Evolutionary conservation across 768 basidiomycete species (phyloP).

Genomic region (Serendipita vermifera): DNA sequence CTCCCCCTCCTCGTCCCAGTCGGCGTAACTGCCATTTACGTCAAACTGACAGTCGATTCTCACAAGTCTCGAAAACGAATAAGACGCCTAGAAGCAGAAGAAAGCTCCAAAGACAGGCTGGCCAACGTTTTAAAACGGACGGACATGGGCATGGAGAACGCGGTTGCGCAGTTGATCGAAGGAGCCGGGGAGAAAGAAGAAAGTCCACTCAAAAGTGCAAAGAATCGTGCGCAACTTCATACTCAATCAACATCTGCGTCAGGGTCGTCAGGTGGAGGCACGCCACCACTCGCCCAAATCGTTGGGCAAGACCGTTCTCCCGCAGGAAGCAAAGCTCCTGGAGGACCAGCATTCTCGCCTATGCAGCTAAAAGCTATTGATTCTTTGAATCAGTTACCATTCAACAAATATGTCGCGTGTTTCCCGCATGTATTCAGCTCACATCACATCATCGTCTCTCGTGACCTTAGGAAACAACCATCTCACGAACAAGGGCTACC

Average conservation of each 20-base stretch:
- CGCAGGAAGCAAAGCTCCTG: no score
- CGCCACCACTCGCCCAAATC: no score
- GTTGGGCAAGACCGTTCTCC: no score
- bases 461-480: slow-evolving; percentile 50
- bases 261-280: no score
- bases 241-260: no score
- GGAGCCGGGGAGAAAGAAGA: no score
- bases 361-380: slow-evolving; percentile 44
- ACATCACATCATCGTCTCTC: slow-evolving; percentile 57
- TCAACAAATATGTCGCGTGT: slow-evolving; percentile 60
- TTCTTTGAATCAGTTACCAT: slow-evolving; percentile 53
- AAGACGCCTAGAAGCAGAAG: slow-evolving; percentile 44
- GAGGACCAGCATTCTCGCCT: slow-evolving; percentile 42
- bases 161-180: no score
- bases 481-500: slow-evolving; percentile 50
- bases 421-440: slow-evolving; percentile 47
- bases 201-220: no score
- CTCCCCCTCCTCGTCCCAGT: slow-evolving; percentile 57
- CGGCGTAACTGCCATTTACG: slow-evolving; percentile 37
- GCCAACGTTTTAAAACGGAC: no score
- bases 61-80: slow-evolving; percentile 53
- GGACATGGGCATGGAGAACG: no score
- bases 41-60: slow-evolving; percentile 45
- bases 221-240: no score
- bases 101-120: no score